Percentiles rank a stretch among this genome's conserved stretches.
phyloP scores from a whole-genome alignment of 1,284 basidiomycete species.

The Calocybe gambosa region DNA sequence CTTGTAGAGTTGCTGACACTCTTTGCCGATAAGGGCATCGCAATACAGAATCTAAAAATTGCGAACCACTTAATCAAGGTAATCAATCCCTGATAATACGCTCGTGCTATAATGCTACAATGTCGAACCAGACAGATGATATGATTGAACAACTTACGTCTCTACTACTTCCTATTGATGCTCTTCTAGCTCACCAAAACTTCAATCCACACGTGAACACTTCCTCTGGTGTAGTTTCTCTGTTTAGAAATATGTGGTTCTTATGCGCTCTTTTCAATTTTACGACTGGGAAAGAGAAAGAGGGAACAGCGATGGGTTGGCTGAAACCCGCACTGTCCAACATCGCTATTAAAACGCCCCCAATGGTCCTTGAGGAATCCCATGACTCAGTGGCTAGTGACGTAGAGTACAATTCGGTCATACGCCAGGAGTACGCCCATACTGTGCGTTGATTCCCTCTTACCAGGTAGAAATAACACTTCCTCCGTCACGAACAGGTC shows the following conservation, averaged over 20 bases:
- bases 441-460: slow-evolving; percentile 45
- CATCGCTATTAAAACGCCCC: slow-evolving; percentile 87
- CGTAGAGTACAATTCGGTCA: slow-evolving; percentile 89
- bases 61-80: slow-evolving; percentile 64
- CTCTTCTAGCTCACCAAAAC: slow-evolving; percentile 73
- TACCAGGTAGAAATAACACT: slow-evolving; percentile 5
- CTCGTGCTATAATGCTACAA: slow-evolving; percentile 4
- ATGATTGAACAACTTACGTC: slow-evolving; percentile 84
- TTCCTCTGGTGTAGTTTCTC: slow-evolving; percentile 61
- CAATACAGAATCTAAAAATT: slow-evolving; percentile 77
- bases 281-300: slow-evolving; percentile 41
- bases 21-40: slow-evolving; percentile 89
- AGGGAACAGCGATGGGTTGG: slow-evolving; percentile 66
- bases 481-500: slow-evolving; percentile 37
- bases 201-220: slow-evolving; percentile 61
- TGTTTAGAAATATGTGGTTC: slow-evolving; percentile 96
- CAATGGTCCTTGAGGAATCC: slow-evolving; percentile 77
- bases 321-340: slow-evolving; percentile 69
- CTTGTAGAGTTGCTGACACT: slow-evolving; percentile 82
- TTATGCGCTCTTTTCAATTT: slow-evolving; percentile 84
- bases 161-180: slow-evolving; percentile 85
- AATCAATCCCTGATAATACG: slow-evolving; percentile 11
- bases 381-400: slow-evolving; percentile 86
- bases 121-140: slow-evolving; percentile 57
- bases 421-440: slow-evolving; percentile 83